Percentiles rank a stretch among this genome's conserved stretches.
Conservation (phyloP, 129 eudicot genomes). For the sunflower (Helianthus annuus) region HanXRQr2.0-SUNRISE NC_035440.2:159691399-159691898, state of each 20-base stretch:
- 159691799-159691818: not conserved
- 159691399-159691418: slow-evolving; percentile 20
- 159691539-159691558: slow-evolving; percentile 81
- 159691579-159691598: slow-evolving; percentile 88
- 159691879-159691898: not conserved
- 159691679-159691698: slow-evolving; percentile 88
- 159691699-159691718: slow-evolving; percentile 56
- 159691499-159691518: slow-evolving; percentile 89
- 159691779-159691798: slow-evolving; percentile 17
- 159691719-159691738: slow-evolving; percentile 47
- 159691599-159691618: slow-evolving; percentile 87
- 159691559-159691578: slow-evolving; percentile 63
- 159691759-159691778: slow-evolving; percentile 77
- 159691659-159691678: slow-evolving; percentile 89
- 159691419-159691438: slow-evolving; percentile 8
- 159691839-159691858: not conserved
- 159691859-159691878: not conserved
- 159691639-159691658: slow-evolving; percentile 81
- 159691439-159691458: not conserved
- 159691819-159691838: not conserved
- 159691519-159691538: slow-evolving; percentile 67
- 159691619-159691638: slow-evolving; percentile 90
- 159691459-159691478: slow-evolving; percentile 69
- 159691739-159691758: slow-evolving; percentile 46
- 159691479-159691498: slow-evolving; percentile 97